Base-by-base conservation (phyloP, 768 basidiomycete species). In the Dendrothele bispora region DNA sequence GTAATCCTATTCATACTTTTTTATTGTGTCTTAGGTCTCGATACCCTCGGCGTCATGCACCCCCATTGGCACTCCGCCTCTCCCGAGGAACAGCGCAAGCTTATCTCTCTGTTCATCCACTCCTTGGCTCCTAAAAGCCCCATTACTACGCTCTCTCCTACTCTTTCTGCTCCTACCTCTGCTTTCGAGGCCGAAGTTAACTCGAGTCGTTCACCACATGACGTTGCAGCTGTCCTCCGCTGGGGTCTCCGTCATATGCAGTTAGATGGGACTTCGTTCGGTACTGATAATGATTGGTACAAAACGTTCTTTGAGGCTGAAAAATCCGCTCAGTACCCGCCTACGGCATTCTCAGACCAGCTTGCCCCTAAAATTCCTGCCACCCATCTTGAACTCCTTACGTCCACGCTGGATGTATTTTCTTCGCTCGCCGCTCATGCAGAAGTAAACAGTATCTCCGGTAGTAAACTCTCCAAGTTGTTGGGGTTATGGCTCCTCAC, bases 1-100 rank as follows among this genome's bases (percentile, higher is more conserved):
- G n/a, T n/a, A n/a, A n/a, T n/a, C n/a, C n/a, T n/a, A n/a, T 18
- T 36, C 17, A 56, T 25, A 51, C 26, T 26, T 44, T 28, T 35
- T 17, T 43, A 40, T 38, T 28, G 32, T 55, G 51, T 34, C 47
- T 51, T 50, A 91, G 88, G 88, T n/a, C 72, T 90, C 42, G 87
- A 90, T 61, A 83, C 84, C 3, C 82, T 88, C 38, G 90, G 89
- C 17, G 74, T 91, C 38, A 91, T 91, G 86, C 86, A 86, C 56
- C 87, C 90, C 5, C 85, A 91, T 61, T 91, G 86, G 88, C 74
- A 86, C 61, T 84, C 88, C 32, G 75, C 88, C 7, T 88, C 86
- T 5, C 79, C 80, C 7, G 77, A 80, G 8, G 65, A 77, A n/a
- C 89, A 91, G 62, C 81, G 70, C 47, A 69, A 61, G 49, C 80